Evolutionary conservation across 2,329 filamentous ascomycete genomes (phyloP).

Genomic region (Cadophora sp.): DNA sequence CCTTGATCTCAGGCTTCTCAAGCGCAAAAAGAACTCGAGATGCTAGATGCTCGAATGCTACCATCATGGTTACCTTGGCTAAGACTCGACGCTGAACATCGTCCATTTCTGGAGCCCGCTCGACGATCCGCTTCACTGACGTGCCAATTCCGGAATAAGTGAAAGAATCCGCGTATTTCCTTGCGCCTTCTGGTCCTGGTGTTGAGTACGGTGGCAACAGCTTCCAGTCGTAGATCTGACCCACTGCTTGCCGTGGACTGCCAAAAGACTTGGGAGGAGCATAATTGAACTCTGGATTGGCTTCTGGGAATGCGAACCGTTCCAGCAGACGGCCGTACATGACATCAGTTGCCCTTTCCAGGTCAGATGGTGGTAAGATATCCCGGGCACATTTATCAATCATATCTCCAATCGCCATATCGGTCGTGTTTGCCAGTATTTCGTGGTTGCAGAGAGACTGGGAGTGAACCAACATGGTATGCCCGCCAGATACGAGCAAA

Average conservation of each 20-base stretch:
- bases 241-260: slow-evolving; percentile 57
- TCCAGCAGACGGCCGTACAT: slow-evolving; percentile 87
- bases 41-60: slow-evolving; percentile 87
- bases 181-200: slow-evolving; percentile 52
- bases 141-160: slow-evolving; percentile 78
- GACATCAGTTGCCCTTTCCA: slow-evolving; percentile 63
- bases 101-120: slow-evolving; percentile 52
- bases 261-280: slow-evolving; percentile 56
- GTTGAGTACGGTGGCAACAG: slow-evolving; percentile 71
- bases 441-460: slow-evolving; percentile 70
- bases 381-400: slow-evolving; percentile 85
- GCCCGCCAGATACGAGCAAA: slow-evolving; percentile 88
- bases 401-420: slow-evolving; percentile 88
- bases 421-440: slow-evolving; percentile 75
- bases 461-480: slow-evolving; percentile 86
- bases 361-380: slow-evolving; percentile 68
- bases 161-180: slow-evolving; percentile 54
- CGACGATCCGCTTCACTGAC: slow-evolving; percentile 64
- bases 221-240: slow-evolving; percentile 66
- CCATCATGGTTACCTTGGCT: slow-evolving; percentile 76
- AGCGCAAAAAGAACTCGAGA: slow-evolving; percentile 76
- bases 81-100: slow-evolving; percentile 70
- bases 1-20: slow-evolving; percentile 43
- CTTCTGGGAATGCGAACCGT: slow-evolving; percentile 72
- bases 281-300: slow-evolving; percentile 49